Conservation (phyloP, 208 protist species). For the Leptomonas seymouri region DNA sequence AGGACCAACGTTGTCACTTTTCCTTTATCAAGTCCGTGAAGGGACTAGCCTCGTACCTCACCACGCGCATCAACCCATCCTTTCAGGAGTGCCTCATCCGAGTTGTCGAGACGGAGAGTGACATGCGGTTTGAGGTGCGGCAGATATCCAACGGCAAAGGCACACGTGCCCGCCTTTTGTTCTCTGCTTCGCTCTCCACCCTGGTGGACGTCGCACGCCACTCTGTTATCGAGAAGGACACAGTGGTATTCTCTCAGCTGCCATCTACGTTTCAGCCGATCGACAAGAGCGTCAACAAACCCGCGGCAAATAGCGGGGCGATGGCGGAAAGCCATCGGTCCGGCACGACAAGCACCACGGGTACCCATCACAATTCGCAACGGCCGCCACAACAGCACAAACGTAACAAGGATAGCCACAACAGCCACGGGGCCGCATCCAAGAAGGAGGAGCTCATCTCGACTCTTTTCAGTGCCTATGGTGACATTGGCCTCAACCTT, state of each 20-base stretch:
- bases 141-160: constrained; percentile 7
- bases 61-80: constrained; percentile 40
- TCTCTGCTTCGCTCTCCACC: constrained; percentile 33
- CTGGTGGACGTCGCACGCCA: constrained; percentile 55
- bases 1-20: constrained; percentile 14
- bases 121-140: constrained; percentile 47
- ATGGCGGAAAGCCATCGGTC: background rate
- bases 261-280: constrained; percentile 23
- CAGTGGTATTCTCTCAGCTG: constrained; percentile 44
- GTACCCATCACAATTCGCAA: background rate
- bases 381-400: no score
- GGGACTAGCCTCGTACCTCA: constrained; percentile 43
- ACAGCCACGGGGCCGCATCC: background rate
- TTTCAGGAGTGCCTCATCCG: constrained; percentile 56
- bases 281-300: constrained; percentile 4
- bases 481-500: constrained; percentile 54
- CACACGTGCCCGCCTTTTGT: constrained; percentile 18
- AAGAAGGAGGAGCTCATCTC: constrained; percentile 50
- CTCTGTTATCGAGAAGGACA: constrained; percentile 53
- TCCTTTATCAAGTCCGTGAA: constrained; percentile 36
- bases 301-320: constrained; percentile 1
- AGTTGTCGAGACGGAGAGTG: constrained; percentile 37
- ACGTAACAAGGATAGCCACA: background rate
- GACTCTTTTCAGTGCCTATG: constrained; percentile 45
- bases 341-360: background rate